Conservation (phyloP, 441 rosid species). For the Erodium texanum region DNA sequence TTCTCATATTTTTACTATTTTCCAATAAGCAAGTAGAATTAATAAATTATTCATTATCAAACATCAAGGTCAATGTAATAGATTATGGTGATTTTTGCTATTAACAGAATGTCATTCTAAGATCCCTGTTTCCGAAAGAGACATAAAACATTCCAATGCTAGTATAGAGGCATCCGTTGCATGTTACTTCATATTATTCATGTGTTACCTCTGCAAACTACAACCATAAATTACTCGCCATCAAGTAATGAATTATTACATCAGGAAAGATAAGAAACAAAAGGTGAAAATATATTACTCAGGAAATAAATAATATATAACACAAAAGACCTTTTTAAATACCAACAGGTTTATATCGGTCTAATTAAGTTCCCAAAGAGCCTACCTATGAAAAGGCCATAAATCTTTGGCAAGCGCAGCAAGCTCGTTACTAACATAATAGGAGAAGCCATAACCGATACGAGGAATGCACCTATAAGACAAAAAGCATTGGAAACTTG, state of each 20-base stretch:
- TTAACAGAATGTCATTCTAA: neutral
- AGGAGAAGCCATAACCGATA: constrained; percentile 62
- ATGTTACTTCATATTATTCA: too few species aligned
- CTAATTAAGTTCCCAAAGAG: constrained; percentile 8
- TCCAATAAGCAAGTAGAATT: too few species aligned
- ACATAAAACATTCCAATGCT: neutral
- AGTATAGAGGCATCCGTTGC: neutral
- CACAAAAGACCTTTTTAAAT: too few species aligned
- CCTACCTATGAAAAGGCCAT: constrained; percentile 62
- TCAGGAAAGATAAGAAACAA: neutral
- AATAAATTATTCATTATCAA: too few species aligned
- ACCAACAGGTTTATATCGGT: neutral
- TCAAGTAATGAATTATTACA: neutral
- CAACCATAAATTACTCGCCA: neutral
- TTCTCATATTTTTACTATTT: neutral
- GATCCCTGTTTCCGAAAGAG: neutral
- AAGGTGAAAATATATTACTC: neutral
- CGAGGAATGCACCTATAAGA: constrained; percentile 64
- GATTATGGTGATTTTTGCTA: neutral
- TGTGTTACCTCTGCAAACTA: neutral
- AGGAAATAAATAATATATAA: neutral
- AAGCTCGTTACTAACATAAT: constrained; percentile 34
- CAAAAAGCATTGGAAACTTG: neutral
- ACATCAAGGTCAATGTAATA: neutral
- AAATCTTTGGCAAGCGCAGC: constrained; percentile 61